Evolutionary conservation across 306 rosid genomes (phyloP), one percentile per base, ranked within the genome.

Genomic region (Cicer arietinum): DNA sequence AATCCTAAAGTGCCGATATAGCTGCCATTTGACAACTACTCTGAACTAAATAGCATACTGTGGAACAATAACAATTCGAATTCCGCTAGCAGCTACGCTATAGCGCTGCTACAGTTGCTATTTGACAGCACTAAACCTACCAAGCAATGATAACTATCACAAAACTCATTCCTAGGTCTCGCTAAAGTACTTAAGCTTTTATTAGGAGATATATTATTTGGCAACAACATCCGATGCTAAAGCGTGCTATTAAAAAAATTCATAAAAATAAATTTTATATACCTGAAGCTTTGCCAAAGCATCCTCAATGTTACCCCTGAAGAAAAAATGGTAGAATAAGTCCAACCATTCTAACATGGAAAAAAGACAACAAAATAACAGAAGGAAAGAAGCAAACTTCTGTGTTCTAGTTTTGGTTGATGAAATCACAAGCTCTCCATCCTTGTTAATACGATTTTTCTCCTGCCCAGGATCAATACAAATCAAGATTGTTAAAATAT

Each of bases 351-450:
- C 54, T 66, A 44, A 76, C 43, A 70, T 61, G 41, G 54, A 71
- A 68, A 81, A 30, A 11, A 39, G 20, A 14, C 37, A 75, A 80
- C 52, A 35, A 64, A 73, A 52, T 10, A 45, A 71, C 35, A 44
- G 68, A 71, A 82, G 80, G 73, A 67, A 40, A 69, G 88, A 86
- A 62, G 67, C 77, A 68, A 71, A 94, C 98, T 91, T 91, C 72
- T 90, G 97, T 1, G 98, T 94, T 81, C 97, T 87, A 67, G 98
- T 94, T 85, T 82, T 94, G 30, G 98, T 94, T 48, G 97, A 94
- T 61, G 98, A 90, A 76, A 94, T 88, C 82, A 94, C 98, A 52
- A 91, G 98, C 73, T 94, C 98, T 70, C 97, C 97, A 60, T 94
- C 98, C 85, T 87, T 89, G 86, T 91, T 90, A 61, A 94, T 90